A percentile compares a stretch with the other conserved stretches of the same genome.
These are phyloP conservation scores for Cystobasidium sp. DNA, from an alignment of 1,284 basidiomycete genomes.

Conservation along the genomic window DNA sequence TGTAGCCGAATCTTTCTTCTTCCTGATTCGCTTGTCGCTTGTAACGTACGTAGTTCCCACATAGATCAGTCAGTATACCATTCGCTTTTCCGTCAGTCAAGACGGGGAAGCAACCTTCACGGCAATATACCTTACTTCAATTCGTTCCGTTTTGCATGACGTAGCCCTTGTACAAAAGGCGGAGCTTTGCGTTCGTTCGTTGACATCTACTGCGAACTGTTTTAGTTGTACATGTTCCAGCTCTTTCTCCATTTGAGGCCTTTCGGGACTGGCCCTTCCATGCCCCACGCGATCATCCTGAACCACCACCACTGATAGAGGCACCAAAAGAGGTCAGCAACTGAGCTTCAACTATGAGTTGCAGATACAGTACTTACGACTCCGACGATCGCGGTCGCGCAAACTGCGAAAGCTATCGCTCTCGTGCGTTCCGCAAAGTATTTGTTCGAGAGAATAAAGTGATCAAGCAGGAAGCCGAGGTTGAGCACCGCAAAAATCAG, in stretches of 20 bases:
- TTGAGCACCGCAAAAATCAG: constrained; percentile 94
- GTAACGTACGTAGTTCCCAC: too few species aligned
- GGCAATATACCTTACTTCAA: too few species aligned
- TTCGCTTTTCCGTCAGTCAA: too few species aligned
- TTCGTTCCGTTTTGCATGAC: too few species aligned
- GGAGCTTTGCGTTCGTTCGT: background rate
- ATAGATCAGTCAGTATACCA: too few species aligned
- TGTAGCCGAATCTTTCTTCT: too few species aligned
- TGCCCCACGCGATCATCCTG: constrained; percentile 82
- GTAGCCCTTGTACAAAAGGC: background rate
- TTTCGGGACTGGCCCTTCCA: constrained; percentile 59
- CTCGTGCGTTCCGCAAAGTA: constrained; percentile 70
- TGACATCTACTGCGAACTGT: background rate
- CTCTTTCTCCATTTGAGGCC: constrained; percentile 20
- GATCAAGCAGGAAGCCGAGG: constrained; percentile 86
- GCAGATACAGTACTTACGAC: too few species aligned
- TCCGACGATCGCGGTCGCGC: constrained; percentile 67
- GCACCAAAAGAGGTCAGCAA: background rate
- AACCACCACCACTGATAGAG: constrained; percentile 83
- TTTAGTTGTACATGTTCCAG: constrained; percentile 26
- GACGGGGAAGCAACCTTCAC: too few species aligned
- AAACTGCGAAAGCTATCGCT: constrained; percentile 69
- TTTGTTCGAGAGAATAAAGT: constrained; percentile 80
- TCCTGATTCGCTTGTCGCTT: too few species aligned
- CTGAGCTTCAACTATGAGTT: too few species aligned